Base-by-base conservation (phyloP, 2,329 filamentous ascomycete species). In the Huntiella savannae region DNA sequence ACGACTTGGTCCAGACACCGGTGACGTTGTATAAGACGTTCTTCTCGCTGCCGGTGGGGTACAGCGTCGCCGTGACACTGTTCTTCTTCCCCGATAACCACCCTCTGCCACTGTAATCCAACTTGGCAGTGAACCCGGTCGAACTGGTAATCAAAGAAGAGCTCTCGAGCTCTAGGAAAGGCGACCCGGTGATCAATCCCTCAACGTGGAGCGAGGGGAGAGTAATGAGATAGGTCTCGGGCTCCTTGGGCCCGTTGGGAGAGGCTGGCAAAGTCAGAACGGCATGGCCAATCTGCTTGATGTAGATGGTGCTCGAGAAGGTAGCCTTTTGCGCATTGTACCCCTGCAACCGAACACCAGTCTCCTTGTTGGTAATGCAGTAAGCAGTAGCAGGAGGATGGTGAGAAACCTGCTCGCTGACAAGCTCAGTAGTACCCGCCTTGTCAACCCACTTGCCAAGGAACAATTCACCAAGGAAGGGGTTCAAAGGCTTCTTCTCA, bases 21-120 rank as follows among this genome's bases (percentile, higher is more conserved):
- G 85, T 78, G 35, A 80, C 70, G n/a, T 77, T 84, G 68, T 88
- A 95, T 42, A 79, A 67, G 50, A 75, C 71, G 45, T 82, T 79
- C 62, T 80, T 82, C 62, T 79, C 84, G 62, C 69, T 67, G 65
- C 76, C 63, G 61, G 82, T 75, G 12, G 67, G 71, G 63, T 81
- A 86, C 48, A 96, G 60, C 17, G 69, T 69, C 11, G 86, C 88
- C 10, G 69, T 75, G 59, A 96, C 85, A 48, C 73, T 82, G 66
- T 96, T 96, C 68, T 94, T 95, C 70, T 93, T 93, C 53, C 88
- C 91, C 40, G 81, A 86, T 7, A 98, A 63, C 88, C 88, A 98
- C 49, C 88, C 88, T 60, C 85, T 88, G 56, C 88, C 87, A 51
- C 77, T 82, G 66, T 94, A 98, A 59, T 94, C 85, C 56, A 96